Base-by-base conservation (phyloP, 2,329 filamentous ascomycete genomes). In the Penicillium concentricum region DNA sequence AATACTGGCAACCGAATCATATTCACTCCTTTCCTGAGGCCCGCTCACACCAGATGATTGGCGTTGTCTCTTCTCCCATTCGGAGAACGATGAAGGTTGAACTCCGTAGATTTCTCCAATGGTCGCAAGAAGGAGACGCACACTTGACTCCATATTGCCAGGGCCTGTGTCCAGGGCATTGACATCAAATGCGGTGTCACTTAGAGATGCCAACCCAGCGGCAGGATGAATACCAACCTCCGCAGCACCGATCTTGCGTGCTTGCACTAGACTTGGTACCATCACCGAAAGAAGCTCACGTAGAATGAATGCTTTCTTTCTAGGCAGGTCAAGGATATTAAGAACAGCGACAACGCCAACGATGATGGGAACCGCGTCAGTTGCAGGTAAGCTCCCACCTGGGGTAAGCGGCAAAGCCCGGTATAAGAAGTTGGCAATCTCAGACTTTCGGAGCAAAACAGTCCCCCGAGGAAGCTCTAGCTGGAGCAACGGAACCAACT, bases 181-280 rank as follows among this genome's bases (percentile, higher is more conserved):
- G 24, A 78, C 72, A 60, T 76, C 72, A 61, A 77, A 76, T 16
- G 74, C 68, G 12, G 83, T 78, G 61, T 76, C 73, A 56, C 86
- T 88, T 30, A 94, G 78, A 13, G 88, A 87, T 26, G 91, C 87
- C 49, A 97, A 78, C 0, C 91, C 92, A 10, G 93, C 91, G 18
- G 93, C 93, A 39, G 94, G 94, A 75, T 97, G 93, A 35, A 99
- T 91, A 4, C 93, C 94, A 68, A 94, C 90, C 70, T 97, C 94
- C n/a, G 94, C 92, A 39, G 94, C 94, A 32, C 93, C 93, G 46
- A 93, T 84, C 45, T 95, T 97, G 38, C 94, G 85, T 16, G 94
- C 94, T 74, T 97, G 91, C 5, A 96, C 88, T 9, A 99, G 81
- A 3, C 90, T 92, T 34, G 87, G 88, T 51, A 95, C 90, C 39